Evolutionary conservation across 257 asterid genomes (phyloP), one percentile per base, ranked within the genome.

Genomic region (Lycium barbarum): DNA sequence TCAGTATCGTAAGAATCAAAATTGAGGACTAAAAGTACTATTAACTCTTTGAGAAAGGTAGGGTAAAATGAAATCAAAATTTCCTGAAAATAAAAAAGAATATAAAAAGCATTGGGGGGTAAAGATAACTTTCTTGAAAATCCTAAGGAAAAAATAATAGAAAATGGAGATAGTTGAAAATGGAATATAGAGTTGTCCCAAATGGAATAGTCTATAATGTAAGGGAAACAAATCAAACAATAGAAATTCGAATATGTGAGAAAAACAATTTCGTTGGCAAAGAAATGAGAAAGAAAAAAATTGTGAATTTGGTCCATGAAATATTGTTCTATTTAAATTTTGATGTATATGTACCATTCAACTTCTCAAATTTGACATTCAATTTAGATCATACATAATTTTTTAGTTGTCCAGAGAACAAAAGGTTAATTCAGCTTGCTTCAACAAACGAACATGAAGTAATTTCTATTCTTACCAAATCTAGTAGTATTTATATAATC

Each of bases 141-240:
- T 45, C 38, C 7, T 71, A 5, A 18, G n/a, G 2, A 68, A n/a
- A 59, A 59, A 59, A 59, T 59, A 71, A 43, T 71, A 47, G 15
- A 71, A 40, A 18, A 17, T 18, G 4, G 13, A 71, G 2, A 68
- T 1, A 68, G 26, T 18, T 43, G 17, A 18, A 40, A 71, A 71
- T 43, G 79, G 79, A 71, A 71, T 18, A 43, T 43, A 71, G 13
- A 71, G 79, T 40, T 71, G 36, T 43, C 7, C 53, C 55, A 71
- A 43, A 40, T 8, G 55, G 15, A 70, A 70, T 38, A 36, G 22
- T 20, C 18, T 68, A 38, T 68, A 2, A 68, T 68, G 0, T 8
- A 15, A 5, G n/a, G 49, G 33, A 26, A 70, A 70, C 49, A 70
- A 36, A 70, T 38, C 79, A 40, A 68, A 17, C 53, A 70, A 70